Conservation (phyloP, 2,329 filamentous ascomycete genomes). For the Lecanicillium sp. region DNA sequence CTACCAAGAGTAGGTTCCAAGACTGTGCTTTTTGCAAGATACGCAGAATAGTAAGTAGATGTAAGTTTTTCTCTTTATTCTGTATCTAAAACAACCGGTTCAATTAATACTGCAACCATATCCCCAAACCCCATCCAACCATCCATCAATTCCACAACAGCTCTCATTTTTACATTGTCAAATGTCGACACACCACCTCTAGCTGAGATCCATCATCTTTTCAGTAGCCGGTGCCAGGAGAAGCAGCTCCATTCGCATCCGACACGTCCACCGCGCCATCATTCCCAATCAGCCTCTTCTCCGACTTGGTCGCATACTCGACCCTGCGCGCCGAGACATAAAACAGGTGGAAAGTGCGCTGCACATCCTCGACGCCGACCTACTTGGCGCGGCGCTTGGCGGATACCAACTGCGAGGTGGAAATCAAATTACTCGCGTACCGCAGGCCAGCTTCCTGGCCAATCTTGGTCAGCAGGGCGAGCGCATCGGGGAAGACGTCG, state of each 20-base stretch:
- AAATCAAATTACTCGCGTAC: constrained; percentile 97
- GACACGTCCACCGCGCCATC: constrained; percentile 70
- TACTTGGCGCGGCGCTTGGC: constrained; percentile 80
- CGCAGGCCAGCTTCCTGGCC: constrained; percentile 84
- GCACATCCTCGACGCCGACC: constrained; percentile 79
- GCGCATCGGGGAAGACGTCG: constrained; percentile 79
- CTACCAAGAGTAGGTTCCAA: too few relatives aligned
- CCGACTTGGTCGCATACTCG: constrained; percentile 81
- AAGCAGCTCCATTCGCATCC: constrained; percentile 31
- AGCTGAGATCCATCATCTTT: constrained; percentile 39
- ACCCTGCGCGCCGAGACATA: constrained; percentile 84
- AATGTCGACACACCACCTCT: too few relatives aligned
- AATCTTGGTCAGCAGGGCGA: constrained; percentile 91
- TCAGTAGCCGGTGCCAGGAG: constrained; percentile 22
- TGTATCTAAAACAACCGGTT: too few relatives aligned
- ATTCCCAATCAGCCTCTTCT: constrained; percentile 87
- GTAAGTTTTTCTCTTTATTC: too few relatives aligned
- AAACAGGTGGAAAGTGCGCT: constrained; percentile 89
- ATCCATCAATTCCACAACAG: too few relatives aligned
- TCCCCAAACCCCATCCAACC: too few relatives aligned
- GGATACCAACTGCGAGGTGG: constrained; percentile 79
- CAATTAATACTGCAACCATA: too few relatives aligned
- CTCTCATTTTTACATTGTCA: too few relatives aligned
- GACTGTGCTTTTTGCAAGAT: too few relatives aligned
- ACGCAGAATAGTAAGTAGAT: too few relatives aligned